Evolutionary conservation across 2,329 filamentous ascomycete genomes (phyloP).

Genomic region (Bisporella sp.): DNA sequence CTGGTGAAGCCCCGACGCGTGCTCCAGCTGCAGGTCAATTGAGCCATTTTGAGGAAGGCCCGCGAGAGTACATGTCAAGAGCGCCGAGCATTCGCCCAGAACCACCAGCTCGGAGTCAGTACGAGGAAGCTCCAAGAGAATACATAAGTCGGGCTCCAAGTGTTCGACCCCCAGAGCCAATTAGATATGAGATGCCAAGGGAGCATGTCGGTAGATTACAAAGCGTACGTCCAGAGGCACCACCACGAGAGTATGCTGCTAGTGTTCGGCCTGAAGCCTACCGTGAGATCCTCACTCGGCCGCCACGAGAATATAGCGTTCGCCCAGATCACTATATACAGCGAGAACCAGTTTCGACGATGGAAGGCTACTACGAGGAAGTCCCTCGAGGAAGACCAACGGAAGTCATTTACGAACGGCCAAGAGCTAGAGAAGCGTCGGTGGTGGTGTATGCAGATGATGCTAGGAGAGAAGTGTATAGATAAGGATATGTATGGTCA

Average conservation of each 20-base stretch:
- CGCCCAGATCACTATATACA: slow-evolving; percentile 15
- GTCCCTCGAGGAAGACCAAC: slow-evolving; percentile 11
- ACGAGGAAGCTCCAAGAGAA: slow-evolving; percentile 43
- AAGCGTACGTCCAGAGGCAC: slow-evolving; percentile 34
- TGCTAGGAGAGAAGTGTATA: slow-evolving; percentile 23
- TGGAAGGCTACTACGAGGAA: slow-evolving; percentile 22
- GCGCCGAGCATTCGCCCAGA: slow-evolving; percentile 50
- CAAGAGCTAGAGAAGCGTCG: slow-evolving; percentile 22
- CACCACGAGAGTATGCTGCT: slow-evolving; percentile 29
- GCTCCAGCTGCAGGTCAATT: slow-evolving; percentile 20
- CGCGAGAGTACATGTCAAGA: slow-evolving; percentile 39
- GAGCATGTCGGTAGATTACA: slow-evolving; percentile 38
- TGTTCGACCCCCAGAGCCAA: slow-evolving; percentile 39
- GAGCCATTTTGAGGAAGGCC: slow-evolving; percentile 37
- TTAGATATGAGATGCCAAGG: slow-evolving; percentile 34
- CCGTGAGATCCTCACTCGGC: slow-evolving; percentile 17
- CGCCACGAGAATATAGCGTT: slow-evolving; percentile 24
- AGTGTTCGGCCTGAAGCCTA: slow-evolving; percentile 30
- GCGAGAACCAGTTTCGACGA: slow-evolving; percentile 9
- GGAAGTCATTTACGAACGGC: slow-evolving; percentile 22
- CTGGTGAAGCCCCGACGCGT: slow-evolving; percentile 35
- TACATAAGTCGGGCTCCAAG: slow-evolving; percentile 42
- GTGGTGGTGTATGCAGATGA: slow-evolving; percentile 26
- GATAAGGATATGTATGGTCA: slow-evolving; percentile 9
- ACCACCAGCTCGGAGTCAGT: slow-evolving; percentile 16